These are phyloP conservation scores for Gyrodon lividus DNA, from an alignment of 768 basidiomycete species.

Conservation along the genomic window DNA sequence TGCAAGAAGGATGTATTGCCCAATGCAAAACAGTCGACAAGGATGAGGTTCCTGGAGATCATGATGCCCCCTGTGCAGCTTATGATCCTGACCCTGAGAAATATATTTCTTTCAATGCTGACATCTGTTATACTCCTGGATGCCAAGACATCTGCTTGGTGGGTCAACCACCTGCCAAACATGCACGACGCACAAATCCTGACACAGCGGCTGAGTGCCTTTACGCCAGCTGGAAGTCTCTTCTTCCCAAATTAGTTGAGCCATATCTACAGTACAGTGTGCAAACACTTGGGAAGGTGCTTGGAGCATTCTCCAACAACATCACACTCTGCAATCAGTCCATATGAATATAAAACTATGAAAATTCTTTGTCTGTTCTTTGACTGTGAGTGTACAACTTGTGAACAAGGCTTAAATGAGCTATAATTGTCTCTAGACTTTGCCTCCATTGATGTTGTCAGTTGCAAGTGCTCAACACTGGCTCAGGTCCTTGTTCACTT, in stretches of 20 bases:
- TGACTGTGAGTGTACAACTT: not conserved
- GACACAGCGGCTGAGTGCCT: not conserved
- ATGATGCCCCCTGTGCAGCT: not conserved
- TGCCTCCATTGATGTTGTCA: slow-evolving; percentile 3
- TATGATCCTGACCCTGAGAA: not conserved
- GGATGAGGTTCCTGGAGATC: too few relatives aligned
- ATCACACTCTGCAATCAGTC: not conserved
- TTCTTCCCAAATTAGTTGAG: not conserved
- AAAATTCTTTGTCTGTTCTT: not conserved
- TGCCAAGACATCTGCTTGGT: too few relatives aligned
- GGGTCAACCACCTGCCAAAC: not conserved
- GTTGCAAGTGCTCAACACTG: slow-evolving; percentile 24
- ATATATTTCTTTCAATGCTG: too few relatives aligned
- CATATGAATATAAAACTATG: not conserved
- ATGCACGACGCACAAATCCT: not conserved
- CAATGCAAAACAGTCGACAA: too few relatives aligned
- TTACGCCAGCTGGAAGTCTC: slow-evolving; percentile 1
- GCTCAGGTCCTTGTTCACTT: slow-evolving; percentile 25
- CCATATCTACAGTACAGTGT: not conserved
- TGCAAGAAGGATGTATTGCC: not conserved
- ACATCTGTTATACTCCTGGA: too few relatives aligned
- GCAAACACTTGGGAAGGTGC: not conserved
- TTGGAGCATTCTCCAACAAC: not conserved
- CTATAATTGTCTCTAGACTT: slow-evolving; percentile 14
- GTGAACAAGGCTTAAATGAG: not conserved